A percentile compares a stretch with the other conserved stretches of the same genome.
Evolutionary conservation across 2,329 filamentous ascomycete species (phyloP).

Genomic region (Tolypocladium nubicola): DNA sequence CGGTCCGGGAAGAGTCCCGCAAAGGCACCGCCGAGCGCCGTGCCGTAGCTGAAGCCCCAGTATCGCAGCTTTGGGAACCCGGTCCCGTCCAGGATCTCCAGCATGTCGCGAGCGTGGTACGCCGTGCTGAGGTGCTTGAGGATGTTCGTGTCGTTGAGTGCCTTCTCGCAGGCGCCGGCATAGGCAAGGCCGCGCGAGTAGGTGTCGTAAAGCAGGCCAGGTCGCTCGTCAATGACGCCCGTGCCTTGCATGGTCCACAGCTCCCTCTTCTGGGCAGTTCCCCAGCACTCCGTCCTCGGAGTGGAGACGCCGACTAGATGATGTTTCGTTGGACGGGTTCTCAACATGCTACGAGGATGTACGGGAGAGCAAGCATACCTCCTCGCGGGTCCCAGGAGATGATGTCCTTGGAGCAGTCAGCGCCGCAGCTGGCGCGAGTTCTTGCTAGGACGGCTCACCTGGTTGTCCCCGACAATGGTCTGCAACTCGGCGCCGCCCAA

Average conservation of each 20-base stretch:
- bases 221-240: conserved; percentile 34
- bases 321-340: neutral
- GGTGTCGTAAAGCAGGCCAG: conserved; percentile 32
- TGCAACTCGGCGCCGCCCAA: conserved; percentile 24
- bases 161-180: conserved; percentile 30
- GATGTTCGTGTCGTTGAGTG: conserved; percentile 24
- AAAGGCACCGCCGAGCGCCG: conserved; percentile 39
- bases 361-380: conserved; percentile 12
- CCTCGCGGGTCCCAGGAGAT: conserved; percentile 42
- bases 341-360: neutral
- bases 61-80: conserved; percentile 34
- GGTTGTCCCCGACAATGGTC: conserved; percentile 33
- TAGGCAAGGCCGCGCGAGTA: conserved; percentile 31
- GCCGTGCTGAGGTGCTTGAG: conserved; percentile 31
- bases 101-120: conserved; percentile 35
- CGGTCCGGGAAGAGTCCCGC: conserved; percentile 40
- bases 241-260: conserved; percentile 33
- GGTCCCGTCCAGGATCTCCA: conserved; percentile 31
- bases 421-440: neutral
- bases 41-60: conserved; percentile 47
- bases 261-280: conserved; percentile 25
- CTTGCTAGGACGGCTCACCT: conserved; percentile 16
- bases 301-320: conserved; percentile 33
- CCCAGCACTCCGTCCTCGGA: conserved; percentile 42
- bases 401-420: conserved; percentile 24